These are phyloP conservation scores for Davidsoniella virescens DNA, from an alignment of 2,329 filamentous ascomycete species.

Conservation along the genomic window DNA sequence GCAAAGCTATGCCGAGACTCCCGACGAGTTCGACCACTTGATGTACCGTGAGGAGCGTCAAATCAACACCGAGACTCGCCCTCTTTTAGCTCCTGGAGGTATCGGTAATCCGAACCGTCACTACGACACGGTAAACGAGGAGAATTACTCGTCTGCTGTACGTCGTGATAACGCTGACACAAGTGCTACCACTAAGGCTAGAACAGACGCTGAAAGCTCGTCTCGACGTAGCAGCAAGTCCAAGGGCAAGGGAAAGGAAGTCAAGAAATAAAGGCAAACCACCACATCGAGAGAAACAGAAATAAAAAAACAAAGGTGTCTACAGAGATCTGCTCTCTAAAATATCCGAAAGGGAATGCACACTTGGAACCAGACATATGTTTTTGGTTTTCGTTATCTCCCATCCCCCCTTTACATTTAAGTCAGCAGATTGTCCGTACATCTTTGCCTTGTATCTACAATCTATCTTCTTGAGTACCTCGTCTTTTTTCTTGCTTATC, in stretches of 20 bases:
- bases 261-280: not conserved
- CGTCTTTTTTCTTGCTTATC: not conserved
- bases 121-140: not conserved
- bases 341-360: too few relatives aligned
- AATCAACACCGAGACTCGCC: constrained; percentile 33
- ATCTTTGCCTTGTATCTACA: too few relatives aligned
- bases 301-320: not conserved
- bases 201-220: too few relatives aligned
- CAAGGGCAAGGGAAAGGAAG: not conserved
- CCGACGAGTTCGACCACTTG: constrained; percentile 34
- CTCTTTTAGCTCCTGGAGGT: constrained; percentile 32
- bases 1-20: constrained; percentile 34
- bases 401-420: too few relatives aligned
- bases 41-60: constrained; percentile 34
- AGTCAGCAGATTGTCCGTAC: too few relatives aligned
- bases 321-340: not conserved
- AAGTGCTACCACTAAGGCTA: too few relatives aligned
- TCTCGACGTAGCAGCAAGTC: constrained; percentile 1
- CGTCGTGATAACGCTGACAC: too few relatives aligned
- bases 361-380: too few relatives aligned
- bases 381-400: too few relatives aligned
- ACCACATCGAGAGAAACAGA: too few relatives aligned
- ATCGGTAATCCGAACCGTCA: constrained; percentile 27
- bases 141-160: too few relatives aligned
- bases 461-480: too few relatives aligned